phyloP scores from a whole-genome alignment of 352 stramenopile genomes.

The Phytophthora foliorum region DNA sequence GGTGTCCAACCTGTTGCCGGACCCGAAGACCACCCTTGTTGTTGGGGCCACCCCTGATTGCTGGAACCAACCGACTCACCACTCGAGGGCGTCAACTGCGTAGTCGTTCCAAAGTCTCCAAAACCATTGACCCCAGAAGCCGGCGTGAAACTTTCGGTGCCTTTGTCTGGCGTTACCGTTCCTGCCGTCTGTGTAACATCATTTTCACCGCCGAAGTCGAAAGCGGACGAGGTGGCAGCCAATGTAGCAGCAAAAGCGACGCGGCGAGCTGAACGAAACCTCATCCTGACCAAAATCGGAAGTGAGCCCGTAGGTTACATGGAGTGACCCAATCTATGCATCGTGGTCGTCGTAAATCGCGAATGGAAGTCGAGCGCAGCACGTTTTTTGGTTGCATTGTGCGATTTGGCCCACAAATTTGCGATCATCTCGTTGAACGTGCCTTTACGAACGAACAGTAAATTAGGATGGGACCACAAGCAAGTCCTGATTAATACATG shows the following conservation, averaged over 20 bases:
- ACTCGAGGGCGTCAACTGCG: conserved; percentile 5
- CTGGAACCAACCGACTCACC: neutral
- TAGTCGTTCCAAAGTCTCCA: conserved; percentile 10
- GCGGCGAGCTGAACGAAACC: neutral
- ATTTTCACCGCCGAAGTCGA: conserved; percentile 21
- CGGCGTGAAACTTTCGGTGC: conserved; percentile 3
- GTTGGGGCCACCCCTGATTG: conserved; percentile 10
- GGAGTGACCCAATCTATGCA: no score
- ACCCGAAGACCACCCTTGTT: neutral
- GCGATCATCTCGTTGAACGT: conserved; percentile 4
- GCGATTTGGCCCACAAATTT: neutral
- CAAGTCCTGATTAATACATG: no score
- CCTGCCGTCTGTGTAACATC: conserved; percentile 22
- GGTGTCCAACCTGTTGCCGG: neutral
- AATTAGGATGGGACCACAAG: conserved; percentile 2
- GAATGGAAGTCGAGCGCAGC: no score
- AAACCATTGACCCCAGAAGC: conserved; percentile 18
- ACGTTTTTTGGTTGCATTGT: neutral
- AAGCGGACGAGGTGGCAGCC: conserved; percentile 17
- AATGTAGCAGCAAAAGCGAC: conserved; percentile 20
- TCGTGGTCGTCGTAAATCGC: no score
- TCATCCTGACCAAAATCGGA: conserved; percentile 18
- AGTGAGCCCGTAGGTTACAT: conserved; percentile 3
- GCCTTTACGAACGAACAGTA: conserved; percentile 20
- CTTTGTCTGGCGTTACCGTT: conserved; percentile 17